Conservation (phyloP, 352 stramenopile species). For the Globisporangium abappressorium region DNA sequence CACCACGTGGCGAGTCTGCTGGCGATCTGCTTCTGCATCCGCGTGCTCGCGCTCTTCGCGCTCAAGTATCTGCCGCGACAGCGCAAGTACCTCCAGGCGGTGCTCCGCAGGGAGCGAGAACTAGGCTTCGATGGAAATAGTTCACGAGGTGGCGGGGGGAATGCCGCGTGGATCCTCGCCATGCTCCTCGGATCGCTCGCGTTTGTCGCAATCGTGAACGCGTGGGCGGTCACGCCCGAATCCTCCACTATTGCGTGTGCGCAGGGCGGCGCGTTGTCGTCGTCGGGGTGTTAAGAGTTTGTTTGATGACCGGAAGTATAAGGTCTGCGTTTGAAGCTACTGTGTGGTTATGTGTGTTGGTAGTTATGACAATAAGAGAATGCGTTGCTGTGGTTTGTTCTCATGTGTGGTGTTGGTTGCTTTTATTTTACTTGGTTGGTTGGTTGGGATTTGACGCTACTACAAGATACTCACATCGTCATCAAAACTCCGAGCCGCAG, state of each 20-base stretch:
- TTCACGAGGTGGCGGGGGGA: background rate
- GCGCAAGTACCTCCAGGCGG: constrained; percentile 37
- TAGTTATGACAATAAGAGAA: background rate
- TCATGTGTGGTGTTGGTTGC: background rate
- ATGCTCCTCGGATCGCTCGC: constrained; percentile 3
- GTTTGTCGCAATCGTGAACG: constrained; percentile 9
- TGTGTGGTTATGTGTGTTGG: background rate
- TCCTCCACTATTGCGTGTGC: background rate
- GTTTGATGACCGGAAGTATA: background rate
- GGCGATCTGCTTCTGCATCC: constrained; percentile 37
- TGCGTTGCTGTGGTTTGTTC: background rate
- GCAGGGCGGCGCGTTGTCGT: background rate
- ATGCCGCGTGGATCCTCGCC: background rate
- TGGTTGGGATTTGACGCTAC: background rate
- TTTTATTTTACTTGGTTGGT: constrained; percentile 10
- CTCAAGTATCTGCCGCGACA: constrained; percentile 43
- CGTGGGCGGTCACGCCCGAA: background rate
- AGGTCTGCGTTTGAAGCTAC: background rate
- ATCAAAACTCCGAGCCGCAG: background rate
- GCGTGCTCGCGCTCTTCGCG: constrained; percentile 34
- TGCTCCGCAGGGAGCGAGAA: background rate
- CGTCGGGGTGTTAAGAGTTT: background rate
- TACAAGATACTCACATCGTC: constrained; percentile 7
- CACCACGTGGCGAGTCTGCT: constrained; percentile 35
- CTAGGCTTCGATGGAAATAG: background rate